phyloP scores from a whole-genome alignment of 148 eudicot species.

The Arctostaphylos glauca region DNA sequence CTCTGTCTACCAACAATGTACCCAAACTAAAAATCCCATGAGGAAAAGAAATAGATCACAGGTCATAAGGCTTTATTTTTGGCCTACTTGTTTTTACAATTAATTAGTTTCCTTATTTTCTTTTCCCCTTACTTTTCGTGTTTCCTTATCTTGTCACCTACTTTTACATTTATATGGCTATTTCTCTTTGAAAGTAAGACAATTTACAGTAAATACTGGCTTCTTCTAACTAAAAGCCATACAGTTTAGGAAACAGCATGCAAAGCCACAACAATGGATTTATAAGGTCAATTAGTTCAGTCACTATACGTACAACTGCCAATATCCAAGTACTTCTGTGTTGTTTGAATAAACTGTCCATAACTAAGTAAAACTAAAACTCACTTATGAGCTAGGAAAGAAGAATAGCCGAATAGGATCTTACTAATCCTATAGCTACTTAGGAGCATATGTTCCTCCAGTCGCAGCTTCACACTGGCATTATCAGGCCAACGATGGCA shows the following conservation, averaged over 20 bases:
- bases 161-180: too few species aligned
- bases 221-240: background rate
- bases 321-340: background rate
- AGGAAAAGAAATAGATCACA: too few species aligned
- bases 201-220: too few species aligned
- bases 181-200: too few species aligned
- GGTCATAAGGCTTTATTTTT: too few species aligned
- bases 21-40: too few species aligned
- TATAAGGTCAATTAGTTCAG: background rate
- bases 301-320: background rate
- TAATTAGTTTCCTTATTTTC: too few species aligned
- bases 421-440: background rate
- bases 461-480: background rate
- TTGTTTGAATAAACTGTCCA: background rate
- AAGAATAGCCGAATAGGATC: background rate
- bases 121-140: too few species aligned
- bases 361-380: background rate
- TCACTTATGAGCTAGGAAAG: background rate
- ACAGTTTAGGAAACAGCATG: background rate
- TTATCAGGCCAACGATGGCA: background rate
- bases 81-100: too few species aligned
- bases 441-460: too few species aligned
- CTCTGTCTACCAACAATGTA: too few species aligned
- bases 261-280: background rate
- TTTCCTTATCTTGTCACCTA: too few species aligned